Base-by-base conservation (phyloP, 352 stramenopile species). In the Pythium guiyangense region DNA sequence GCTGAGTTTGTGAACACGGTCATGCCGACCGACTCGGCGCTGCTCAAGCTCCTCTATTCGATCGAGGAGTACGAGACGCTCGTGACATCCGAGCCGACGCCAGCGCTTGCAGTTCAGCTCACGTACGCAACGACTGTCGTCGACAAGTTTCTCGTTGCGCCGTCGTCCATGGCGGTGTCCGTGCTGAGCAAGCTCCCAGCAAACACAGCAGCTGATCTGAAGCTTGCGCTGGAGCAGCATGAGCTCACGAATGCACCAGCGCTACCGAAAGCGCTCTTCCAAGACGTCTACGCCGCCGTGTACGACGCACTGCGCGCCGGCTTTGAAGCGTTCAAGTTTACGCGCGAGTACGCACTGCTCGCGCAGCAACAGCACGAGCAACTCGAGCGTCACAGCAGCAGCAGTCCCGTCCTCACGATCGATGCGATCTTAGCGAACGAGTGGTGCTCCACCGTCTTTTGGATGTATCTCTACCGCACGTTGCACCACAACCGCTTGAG, bases 361-460 rank as follows among this genome's bases (percentile, higher is more conserved):
- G 29, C 68, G 4, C 50, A 70, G 6, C 54, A 51, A 14, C 52
- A 56, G 20, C 63, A 63, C 25, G 39, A 70, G 29, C 58, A 59
- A 25, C 43, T 45, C 18, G 14, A 56, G 4, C 20, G 55, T 10
- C 10, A 10, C 8, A 2, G 6, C 25, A 54, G 48, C 66, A 12
- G 42, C 34, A 10, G 46, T 66, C 9, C 42, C 10, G 52, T 72
- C 37, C 50, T 77, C 26, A 74, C 67, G 11, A 60, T 91, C 18
- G 75, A 90, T 22, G 66, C 76, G 25, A 62, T 91, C 3, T 64
- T 93, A 3, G 67, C 71, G 3, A 85, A 81, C 52, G 72, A 88
- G 61, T 88, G 84, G 73, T 74, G 63, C 29, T 87, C 71, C 52
- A 85, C 69, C 1, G 84, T 93, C 6, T 83, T 93, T 20, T 93